Base-by-base conservation (phyloP, 2,329 filamentous ascomycete genomes). In the Xylariaceae sp. region DNA sequence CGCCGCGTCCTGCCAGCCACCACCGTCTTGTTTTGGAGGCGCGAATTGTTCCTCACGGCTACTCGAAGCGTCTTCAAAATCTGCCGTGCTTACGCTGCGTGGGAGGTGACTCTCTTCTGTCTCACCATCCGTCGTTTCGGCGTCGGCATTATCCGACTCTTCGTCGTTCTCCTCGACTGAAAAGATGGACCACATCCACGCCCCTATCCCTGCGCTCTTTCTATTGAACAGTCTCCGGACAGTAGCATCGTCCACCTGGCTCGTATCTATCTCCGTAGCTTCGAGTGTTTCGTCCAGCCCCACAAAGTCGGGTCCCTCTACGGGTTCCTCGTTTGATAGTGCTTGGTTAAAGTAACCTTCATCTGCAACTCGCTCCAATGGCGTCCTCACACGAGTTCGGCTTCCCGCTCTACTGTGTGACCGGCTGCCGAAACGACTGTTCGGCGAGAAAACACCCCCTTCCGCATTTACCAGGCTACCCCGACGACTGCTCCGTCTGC, bases 131-230 rank as follows among this genome's bases (percentile, higher is more conserved):
- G 71, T 72, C 18, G 72, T 63, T 2, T 73, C 71, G 16, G 70
- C 71, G 1, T 71, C 71, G 7, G 73, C 75, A 9, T 68, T 70
- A 32, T 77, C 75, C 1, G 71, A 73, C 20, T 80, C 79, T 49
- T 85, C 81, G 1, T 82, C 83, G 54, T 83, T 79, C 67, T 87
- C 85, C 48, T 86, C 81, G 4, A 85, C 83, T 0, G 84, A 78
- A 67, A 88, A 88, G 9, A 88, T 74, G 23, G 79, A 81, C 81
- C 84, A 88, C 56, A 89, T 78, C 84, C 85, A 88, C 2, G 81
- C 81, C 3, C 79, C 81, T 41, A 82, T 70, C 7, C 81, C 80
- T 7, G 77, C 73, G 46, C 78, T 79, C 50, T 80, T 81, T 18
- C 78, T 75, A 57, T 80, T 78, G 32, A 88, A 80, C 4, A 89